These are phyloP conservation scores for Haplographium delicatum DNA, from an alignment of 495 filamentous ascomycete genomes.

Conservation along the genomic window DNA sequence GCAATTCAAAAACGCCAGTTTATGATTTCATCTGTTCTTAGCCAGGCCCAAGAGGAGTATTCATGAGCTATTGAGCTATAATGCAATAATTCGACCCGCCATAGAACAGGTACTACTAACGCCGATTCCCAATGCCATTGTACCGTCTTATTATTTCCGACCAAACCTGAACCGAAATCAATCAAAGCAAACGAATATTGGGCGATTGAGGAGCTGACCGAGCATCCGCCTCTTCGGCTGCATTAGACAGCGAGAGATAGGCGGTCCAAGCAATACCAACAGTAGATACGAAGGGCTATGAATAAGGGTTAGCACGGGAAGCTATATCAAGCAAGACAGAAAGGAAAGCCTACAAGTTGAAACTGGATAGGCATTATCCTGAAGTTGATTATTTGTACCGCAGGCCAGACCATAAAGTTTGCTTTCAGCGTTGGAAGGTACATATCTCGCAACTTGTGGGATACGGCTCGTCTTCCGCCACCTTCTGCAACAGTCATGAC, in stretches of 20 bases:
- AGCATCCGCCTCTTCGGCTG: conserved; percentile 57
- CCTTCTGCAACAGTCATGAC: conserved; percentile 97
- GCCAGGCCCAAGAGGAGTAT: no score
- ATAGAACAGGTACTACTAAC: neutral
- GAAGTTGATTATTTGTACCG: conserved; percentile 96
- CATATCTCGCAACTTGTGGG: conserved; percentile 84
- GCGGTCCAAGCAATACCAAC: conserved; percentile 99
- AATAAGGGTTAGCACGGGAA: conserved; percentile 7
- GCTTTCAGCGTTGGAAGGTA: conserved; percentile 93
- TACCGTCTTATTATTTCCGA: conserved; percentile 2
- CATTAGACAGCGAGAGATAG: conserved; percentile 92
- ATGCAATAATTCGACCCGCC: neutral
- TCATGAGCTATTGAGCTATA: no score
- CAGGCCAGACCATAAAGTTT: conserved; percentile 93
- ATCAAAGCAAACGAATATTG: conserved; percentile 28
- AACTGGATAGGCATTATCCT: conserved; percentile 91
- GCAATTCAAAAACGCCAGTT: no score
- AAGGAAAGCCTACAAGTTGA: conserved; percentile 71
- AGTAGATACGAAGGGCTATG: conserved; percentile 90
- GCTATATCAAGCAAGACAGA: neutral
- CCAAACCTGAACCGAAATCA: conserved; percentile 17
- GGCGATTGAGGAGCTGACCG: conserved; percentile 28
- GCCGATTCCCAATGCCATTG: conserved; percentile 15
- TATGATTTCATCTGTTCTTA: no score
- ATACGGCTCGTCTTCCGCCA: conserved; percentile 73